phyloP scores from a whole-genome alignment of 2,329 filamentous ascomycete species.

The Lachnellula hyalina region DNA sequence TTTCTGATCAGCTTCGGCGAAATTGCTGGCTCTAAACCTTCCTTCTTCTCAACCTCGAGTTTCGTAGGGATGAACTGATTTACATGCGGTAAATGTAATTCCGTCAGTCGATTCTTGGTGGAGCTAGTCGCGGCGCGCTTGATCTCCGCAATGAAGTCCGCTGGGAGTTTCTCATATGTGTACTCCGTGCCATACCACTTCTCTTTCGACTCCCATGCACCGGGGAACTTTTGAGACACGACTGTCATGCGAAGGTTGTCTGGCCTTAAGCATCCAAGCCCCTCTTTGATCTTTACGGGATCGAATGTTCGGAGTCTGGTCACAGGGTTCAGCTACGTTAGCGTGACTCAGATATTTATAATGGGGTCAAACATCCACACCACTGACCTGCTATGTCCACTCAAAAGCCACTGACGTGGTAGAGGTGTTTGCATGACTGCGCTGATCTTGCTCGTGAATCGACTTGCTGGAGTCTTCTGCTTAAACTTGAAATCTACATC shows the following conservation, averaged over 20 bases:
- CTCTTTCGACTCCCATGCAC: slow-evolving; percentile 81
- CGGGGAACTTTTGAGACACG: slow-evolving; percentile 77
- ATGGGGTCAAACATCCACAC: neutral
- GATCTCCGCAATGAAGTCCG: slow-evolving; percentile 68
- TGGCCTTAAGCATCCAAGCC: slow-evolving; percentile 67
- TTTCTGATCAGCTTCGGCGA: slow-evolving; percentile 80
- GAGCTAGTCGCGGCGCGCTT: slow-evolving; percentile 55
- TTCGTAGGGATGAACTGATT: slow-evolving; percentile 96
- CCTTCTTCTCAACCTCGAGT: slow-evolving; percentile 91
- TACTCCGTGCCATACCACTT: slow-evolving; percentile 99
- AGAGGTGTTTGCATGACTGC: slow-evolving; percentile 88
- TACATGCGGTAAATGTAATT: slow-evolving; percentile 80
- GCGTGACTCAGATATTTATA: neutral
- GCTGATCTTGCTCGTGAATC: slow-evolving; percentile 80
- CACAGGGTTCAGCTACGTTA: slow-evolving; percentile 12
- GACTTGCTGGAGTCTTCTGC: slow-evolving; percentile 84
- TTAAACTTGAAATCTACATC: slow-evolving; percentile 95
- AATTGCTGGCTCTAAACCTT: slow-evolving; percentile 68
- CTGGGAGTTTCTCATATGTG: slow-evolving; percentile 71
- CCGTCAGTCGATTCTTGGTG: slow-evolving; percentile 54
- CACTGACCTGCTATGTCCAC: slow-evolving; percentile 58
- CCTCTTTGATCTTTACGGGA: slow-evolving; percentile 66
- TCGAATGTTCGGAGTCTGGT: slow-evolving; percentile 68
- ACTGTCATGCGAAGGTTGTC: slow-evolving; percentile 87
- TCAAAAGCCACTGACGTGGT: slow-evolving; percentile 82